Evolutionary conservation across 148 eudicot genomes (phyloP).

Genomic region (Fagopyrum esculentum): DNA sequence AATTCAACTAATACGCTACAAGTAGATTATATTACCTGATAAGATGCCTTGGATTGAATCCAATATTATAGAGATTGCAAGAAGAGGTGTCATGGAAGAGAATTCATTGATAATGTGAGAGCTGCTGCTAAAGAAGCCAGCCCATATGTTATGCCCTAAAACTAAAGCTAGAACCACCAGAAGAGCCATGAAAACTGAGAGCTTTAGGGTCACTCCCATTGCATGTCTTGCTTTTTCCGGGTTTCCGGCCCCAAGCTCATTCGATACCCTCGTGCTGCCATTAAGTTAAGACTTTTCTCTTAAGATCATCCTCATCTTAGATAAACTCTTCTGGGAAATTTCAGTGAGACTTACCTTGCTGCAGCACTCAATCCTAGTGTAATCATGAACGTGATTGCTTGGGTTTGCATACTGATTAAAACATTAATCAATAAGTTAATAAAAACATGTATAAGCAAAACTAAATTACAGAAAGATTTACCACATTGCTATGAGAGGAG

Average conservation of each 20-base stretch:
- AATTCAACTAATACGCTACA: too few species aligned
- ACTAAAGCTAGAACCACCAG: constrained; percentile 39
- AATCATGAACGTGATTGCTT: constrained; percentile 64
- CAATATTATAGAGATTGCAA: constrained; percentile 41
- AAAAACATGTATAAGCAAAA: not conserved
- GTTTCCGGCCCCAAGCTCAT: constrained; percentile 78
- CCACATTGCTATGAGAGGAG: constrained; percentile 89
- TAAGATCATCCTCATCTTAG: not conserved
- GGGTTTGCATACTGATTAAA: constrained; percentile 61
- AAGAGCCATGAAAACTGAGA: constrained; percentile 46
- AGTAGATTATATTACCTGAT: constrained; percentile 41
- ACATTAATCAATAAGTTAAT: not conserved
- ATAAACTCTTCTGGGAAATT: not conserved
- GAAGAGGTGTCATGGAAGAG: constrained; percentile 54
- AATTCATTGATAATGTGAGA: constrained; percentile 33
- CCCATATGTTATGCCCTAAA: constrained; percentile 66
- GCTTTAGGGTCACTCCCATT: constrained; percentile 58
- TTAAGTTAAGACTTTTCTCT: not conserved
- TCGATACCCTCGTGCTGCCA: constrained; percentile 82
- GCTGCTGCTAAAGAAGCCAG: constrained; percentile 53
- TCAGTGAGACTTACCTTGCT: constrained; percentile 41
- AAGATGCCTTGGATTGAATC: constrained; percentile 79
- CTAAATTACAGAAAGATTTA: not conserved
- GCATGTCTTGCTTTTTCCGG: constrained; percentile 55
- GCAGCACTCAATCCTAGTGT: constrained; percentile 76